Percentiles rank a stretch among this genome's conserved stretches.
phyloP scores from a whole-genome alignment of 2,329 filamentous ascomycete genomes.

The Colletotrichum sp. region DNA sequence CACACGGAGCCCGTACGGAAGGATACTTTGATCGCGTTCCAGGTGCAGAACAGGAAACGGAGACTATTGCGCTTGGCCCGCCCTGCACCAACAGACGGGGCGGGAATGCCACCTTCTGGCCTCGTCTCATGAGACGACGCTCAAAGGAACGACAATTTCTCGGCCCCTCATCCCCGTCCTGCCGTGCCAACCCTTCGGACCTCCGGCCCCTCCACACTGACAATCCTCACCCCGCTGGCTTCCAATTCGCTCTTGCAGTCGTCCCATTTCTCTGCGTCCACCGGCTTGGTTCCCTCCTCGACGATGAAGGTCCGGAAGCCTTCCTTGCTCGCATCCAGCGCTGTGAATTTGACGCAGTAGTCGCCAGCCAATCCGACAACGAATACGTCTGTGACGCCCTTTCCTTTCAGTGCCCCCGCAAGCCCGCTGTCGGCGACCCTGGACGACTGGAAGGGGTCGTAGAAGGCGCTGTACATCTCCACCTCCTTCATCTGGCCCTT shows the following conservation, averaged over 20 bases:
- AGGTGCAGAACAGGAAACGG: neutral
- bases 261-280: constrained; percentile 67
- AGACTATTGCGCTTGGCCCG: neutral
- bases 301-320: constrained; percentile 82
- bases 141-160: neutral
- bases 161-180: constrained; percentile 2
- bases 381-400: constrained; percentile 77
- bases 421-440: constrained; percentile 68
- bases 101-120: neutral
- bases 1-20: neutral
- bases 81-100: neutral
- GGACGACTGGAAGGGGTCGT: constrained; percentile 74
- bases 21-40: neutral
- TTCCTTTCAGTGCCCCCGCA: constrained; percentile 57
- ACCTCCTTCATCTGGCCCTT: constrained; percentile 79
- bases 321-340: constrained; percentile 75
- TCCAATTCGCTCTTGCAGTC: constrained; percentile 58
- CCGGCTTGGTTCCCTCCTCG: constrained; percentile 77
- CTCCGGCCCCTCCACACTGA: constrained; percentile 61
- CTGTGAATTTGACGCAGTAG: constrained; percentile 86
- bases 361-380: constrained; percentile 87
- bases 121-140: neutral
- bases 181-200: constrained; percentile 49
- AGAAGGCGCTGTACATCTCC: constrained; percentile 96
- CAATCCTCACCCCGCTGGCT: constrained; percentile 64